A percentile compares a stretch with the other conserved stretches of the same genome.
Conservation (phyloP, 2,329 filamentous ascomycete species). For the Pyrenophora teres region DNA sequence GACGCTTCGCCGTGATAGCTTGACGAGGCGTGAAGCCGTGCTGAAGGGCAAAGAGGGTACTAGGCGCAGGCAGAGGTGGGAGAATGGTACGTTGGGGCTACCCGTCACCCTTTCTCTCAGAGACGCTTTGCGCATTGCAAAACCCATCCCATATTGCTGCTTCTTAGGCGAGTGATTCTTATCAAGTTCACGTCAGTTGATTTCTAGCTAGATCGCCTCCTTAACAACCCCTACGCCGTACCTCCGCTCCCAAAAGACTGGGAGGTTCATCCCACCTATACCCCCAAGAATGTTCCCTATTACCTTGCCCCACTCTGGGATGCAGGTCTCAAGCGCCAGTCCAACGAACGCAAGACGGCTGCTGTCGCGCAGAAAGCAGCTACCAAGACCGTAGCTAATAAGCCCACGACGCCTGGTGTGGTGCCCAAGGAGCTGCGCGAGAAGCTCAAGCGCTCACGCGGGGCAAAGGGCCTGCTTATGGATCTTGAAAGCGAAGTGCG, state of each 20-base stretch:
- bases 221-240: slow-evolving; percentile 83
- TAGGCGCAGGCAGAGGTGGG: slow-evolving; percentile 85
- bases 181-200: slow-evolving; percentile 8
- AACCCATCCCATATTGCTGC: not conserved
- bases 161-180: not conserved
- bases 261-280: slow-evolving; percentile 80
- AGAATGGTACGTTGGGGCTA: slow-evolving; percentile 70
- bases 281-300: slow-evolving; percentile 79
- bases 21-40: slow-evolving; percentile 72
- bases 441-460: slow-evolving; percentile 78
- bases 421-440: slow-evolving; percentile 81
- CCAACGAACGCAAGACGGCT: slow-evolving; percentile 51
- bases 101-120: slow-evolving; percentile 10
- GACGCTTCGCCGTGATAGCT: slow-evolving; percentile 63
- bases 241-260: slow-evolving; percentile 84
- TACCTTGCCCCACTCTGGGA: slow-evolving; percentile 89
- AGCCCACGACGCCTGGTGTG: slow-evolving; percentile 52
- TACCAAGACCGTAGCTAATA: slow-evolving; percentile 43
- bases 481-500: slow-evolving; percentile 85
- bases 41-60: slow-evolving; percentile 91
- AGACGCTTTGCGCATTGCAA: slow-evolving; percentile 12
- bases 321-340: slow-evolving; percentile 52
- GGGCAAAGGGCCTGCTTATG: slow-evolving; percentile 78
- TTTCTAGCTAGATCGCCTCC: slow-evolving; percentile 69
- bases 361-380: slow-evolving; percentile 40